These are phyloP conservation scores for Turritis glabra DNA, from an alignment of 345 rosid genomes.

Conservation along the genomic window DNA sequence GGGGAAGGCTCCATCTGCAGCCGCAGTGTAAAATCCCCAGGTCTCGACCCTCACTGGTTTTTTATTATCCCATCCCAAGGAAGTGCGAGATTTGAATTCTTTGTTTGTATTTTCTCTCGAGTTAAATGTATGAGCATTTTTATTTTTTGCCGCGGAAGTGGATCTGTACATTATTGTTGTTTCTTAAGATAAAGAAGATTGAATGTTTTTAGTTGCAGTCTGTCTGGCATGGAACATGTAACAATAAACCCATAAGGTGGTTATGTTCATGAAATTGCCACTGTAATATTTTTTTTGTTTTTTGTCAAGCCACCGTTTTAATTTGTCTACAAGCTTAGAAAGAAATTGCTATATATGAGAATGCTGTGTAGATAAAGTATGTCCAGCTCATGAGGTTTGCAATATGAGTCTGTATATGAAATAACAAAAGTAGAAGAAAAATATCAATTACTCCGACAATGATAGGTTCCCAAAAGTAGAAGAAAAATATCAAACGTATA, in stretches of 20 bases:
- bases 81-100: background rate
- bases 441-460: too few species aligned
- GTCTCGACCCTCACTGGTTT: background rate
- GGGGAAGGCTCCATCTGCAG: conserved; percentile 82
- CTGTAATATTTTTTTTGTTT: too few species aligned
- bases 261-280: background rate
- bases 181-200: background rate
- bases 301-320: background rate
- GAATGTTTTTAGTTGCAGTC: conserved; percentile 4
- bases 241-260: background rate
- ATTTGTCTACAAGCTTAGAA: background rate
- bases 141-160: conserved; percentile 8
- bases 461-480: background rate
- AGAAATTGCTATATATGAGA: background rate
- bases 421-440: background rate
- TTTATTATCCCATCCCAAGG: background rate
- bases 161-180: conserved; percentile 21
- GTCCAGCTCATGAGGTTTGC: background rate
- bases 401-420: too few species aligned
- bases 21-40: conserved; percentile 21
- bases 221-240: background rate
- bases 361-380: background rate
- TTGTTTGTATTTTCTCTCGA: background rate
- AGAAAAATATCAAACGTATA: background rate
- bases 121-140: background rate